Conservation (phyloP, 1,139 yeast genomes). For the Magnusiomyces clavatus region DNA sequence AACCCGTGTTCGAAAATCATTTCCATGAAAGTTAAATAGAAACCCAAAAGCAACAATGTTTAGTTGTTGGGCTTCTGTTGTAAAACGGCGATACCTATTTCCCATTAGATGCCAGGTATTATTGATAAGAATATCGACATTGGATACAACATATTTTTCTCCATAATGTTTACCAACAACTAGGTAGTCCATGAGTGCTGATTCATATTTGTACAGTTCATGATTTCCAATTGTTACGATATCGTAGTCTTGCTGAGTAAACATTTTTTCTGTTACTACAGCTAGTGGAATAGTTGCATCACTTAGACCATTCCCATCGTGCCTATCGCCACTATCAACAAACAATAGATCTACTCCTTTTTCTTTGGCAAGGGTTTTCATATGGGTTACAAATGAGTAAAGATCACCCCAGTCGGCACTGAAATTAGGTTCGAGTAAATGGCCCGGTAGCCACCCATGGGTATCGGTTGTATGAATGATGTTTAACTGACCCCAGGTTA, state of each 20-base stretch:
- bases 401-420: slow-evolving; percentile 94
- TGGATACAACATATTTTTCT: slow-evolving; percentile 66
- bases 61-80: slow-evolving; percentile 46
- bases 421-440: slow-evolving; percentile 62
- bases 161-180: slow-evolving; percentile 50
- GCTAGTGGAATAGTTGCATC: slow-evolving; percentile 78
- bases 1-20: slow-evolving; percentile 55
- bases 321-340: slow-evolving; percentile 88
- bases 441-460: slow-evolving; percentile 88
- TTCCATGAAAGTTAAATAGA: slow-evolving; percentile 64
- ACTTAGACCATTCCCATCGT: slow-evolving; percentile 86
- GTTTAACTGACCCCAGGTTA: slow-evolving; percentile 65
- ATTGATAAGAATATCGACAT: slow-evolving; percentile 58
- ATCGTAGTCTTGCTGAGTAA: slow-evolving; percentile 64
- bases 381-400: slow-evolving; percentile 52
- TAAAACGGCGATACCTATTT: slow-evolving; percentile 52
- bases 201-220: slow-evolving; percentile 70
- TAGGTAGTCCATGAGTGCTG: slow-evolving; percentile 59
- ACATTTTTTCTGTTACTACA: slow-evolving; percentile 49
- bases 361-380: slow-evolving; percentile 40
- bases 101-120: slow-evolving; percentile 56
- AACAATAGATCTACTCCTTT: slow-evolving; percentile 55
- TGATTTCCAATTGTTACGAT: slow-evolving; percentile 86
- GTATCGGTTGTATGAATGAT: slow-evolving; percentile 92
- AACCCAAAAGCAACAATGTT: slow-evolving; percentile 70